Evolutionary conservation across 2,329 filamentous ascomycete genomes (phyloP), one percentile per base, ranked within the genome.

Genomic region (Fusarium paranaense): DNA sequence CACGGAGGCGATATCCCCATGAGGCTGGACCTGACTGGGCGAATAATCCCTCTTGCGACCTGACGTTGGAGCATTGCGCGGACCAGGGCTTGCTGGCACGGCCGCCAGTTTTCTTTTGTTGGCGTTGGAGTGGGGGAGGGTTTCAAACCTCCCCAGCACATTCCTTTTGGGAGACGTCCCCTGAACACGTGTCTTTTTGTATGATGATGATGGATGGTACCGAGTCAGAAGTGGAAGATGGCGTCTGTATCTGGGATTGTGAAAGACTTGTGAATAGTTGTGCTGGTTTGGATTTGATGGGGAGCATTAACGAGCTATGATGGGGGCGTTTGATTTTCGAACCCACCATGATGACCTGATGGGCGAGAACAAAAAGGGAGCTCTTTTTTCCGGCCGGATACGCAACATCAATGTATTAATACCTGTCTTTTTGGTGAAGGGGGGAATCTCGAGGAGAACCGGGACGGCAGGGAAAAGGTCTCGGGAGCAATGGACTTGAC

Each of bases 221-320:
- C 50, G 20, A 50, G 45, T 40, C 35, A 56, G n/a, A 30, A 38
- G 60, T 18, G 66, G 71, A 38, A 62, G 64, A 58, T 37, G 40
- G 33, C 30, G 38, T 61, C 65, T 67, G 63, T 40, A 38, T 69
- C 20, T 58, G 22, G 33, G 56, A 58, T 61, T 61, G 56, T 52
- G 57, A 32, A 52, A 52, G 68, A 62, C 45, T 30, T 30, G 54
- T 40, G 59, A 62, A 67, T 66, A 61, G n/a, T 54, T 72, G 64
- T 35, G 33, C 50, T 62, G 65, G 50, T 37, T 61, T 40, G 47
- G 47, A 47, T 59, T 73, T 52, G 18, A 27, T 50, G 33, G 32
- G 47, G 72, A 58, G 60, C 62, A 62, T 70, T 74, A 67, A 74
- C 62, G 72, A 74, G 62, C 69, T 67, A 74, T 64, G 72, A 74